Conservation (phyloP, 192 early-diverging fungal species). For the Coemansia sp. region DNA sequence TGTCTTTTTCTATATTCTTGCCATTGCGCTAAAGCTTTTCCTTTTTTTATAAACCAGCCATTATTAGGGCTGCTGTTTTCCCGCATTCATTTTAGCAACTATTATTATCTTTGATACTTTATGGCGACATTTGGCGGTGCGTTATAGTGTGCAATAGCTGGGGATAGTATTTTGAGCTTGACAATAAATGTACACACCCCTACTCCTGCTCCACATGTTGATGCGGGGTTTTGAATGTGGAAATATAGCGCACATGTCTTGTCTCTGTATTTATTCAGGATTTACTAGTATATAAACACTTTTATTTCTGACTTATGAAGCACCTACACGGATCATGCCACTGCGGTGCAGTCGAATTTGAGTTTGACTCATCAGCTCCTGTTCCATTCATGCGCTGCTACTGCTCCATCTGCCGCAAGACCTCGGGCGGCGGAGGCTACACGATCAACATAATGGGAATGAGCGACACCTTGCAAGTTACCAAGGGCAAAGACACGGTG, state of each 20-base stretch:
- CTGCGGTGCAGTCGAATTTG: constrained; percentile 59
- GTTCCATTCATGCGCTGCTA: constrained; percentile 62
- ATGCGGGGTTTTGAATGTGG: too few relatives aligned
- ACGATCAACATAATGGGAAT: constrained; percentile 58
- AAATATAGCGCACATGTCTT: too few relatives aligned
- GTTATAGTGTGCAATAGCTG: too few relatives aligned
- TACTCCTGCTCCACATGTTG: background rate
- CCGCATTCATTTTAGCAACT: background rate
- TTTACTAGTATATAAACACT: too few relatives aligned
- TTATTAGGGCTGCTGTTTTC: background rate
- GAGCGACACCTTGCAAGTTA: constrained; percentile 37
- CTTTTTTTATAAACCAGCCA: background rate
- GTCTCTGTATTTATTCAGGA: too few relatives aligned
- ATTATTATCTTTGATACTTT: background rate
- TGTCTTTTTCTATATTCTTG: constrained; percentile 4
- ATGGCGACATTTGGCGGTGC: background rate
- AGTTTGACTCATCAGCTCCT: constrained; percentile 52
- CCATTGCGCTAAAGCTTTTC: background rate
- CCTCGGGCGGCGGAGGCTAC: constrained; percentile 61
- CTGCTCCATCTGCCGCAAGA: constrained; percentile 68
- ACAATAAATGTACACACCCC: background rate
- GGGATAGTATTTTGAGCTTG: background rate
- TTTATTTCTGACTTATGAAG: constrained; percentile 18
- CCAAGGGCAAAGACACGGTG: constrained; percentile 34
- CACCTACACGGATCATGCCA: constrained; percentile 64